A percentile compares a stretch with the other conserved stretches of the same genome.
Evolutionary conservation across 139 green algal genomes (phyloP).

Genomic region (Pedinophyceae sp.): DNA sequence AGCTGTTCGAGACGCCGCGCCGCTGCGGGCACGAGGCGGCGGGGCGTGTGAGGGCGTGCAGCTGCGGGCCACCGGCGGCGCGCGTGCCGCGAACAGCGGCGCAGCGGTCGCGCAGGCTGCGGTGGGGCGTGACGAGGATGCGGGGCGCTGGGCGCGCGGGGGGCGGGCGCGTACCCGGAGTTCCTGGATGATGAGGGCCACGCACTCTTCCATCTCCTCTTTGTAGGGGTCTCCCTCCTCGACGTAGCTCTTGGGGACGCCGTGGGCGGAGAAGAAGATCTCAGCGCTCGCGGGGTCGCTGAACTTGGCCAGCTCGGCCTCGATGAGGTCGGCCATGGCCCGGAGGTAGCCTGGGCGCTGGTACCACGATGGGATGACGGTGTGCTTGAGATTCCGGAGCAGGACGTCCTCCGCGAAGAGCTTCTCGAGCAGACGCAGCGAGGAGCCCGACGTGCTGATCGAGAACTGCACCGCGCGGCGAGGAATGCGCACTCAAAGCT

Average conservation of each 20-base stretch:
- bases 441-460: conserved; percentile 83
- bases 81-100: no score
- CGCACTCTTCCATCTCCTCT: conserved; percentile 96
- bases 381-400: conserved; percentile 53
- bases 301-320: conserved; percentile 46
- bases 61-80: no score
- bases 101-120: no score
- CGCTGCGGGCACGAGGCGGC: no score
- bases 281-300: conserved; percentile 17
- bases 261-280: conserved; percentile 95
- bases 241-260: conserved; percentile 91
- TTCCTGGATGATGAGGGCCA: conserved; percentile 84
- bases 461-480: no score
- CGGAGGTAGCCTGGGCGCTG: conserved; percentile 77
- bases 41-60: no score
- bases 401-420: conserved; percentile 38
- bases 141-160: no score
- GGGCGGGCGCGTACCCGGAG: no score
- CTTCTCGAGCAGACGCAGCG: conserved; percentile 75
- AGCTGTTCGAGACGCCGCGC: conserved; percentile 53
- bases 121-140: no score
- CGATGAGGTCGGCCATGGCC: conserved; percentile 89
- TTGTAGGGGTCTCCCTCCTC: conserved; percentile 95
- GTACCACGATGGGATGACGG: conserved; percentile 64
- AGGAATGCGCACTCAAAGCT: no score